These are phyloP conservation scores for Lasiodiplodia gonubiensis DNA, from an alignment of 2,329 filamentous ascomycete species.

Conservation along the genomic window DNA sequence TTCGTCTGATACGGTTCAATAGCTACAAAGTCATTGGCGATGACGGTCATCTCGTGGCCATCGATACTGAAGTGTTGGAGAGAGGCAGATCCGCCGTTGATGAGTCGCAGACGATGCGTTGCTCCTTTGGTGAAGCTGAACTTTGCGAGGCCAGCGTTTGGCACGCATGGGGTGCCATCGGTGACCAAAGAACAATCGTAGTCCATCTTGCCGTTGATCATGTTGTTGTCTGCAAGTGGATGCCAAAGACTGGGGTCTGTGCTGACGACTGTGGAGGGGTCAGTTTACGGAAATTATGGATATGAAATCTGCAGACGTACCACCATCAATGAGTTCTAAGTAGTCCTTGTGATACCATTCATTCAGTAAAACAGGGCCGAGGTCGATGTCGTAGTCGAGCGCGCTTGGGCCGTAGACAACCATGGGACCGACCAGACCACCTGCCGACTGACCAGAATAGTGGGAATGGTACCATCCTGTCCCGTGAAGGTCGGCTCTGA, in stretches of 20 bases:
- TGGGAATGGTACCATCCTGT: constrained; percentile 38
- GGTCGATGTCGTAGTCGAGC: constrained; percentile 36
- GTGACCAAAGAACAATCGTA: constrained; percentile 38
- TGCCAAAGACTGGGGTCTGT: constrained; percentile 10
- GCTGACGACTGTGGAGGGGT: constrained; percentile 27
- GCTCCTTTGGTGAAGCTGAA: constrained; percentile 50
- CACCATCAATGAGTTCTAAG: constrained; percentile 4
- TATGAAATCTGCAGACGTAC: neutral
- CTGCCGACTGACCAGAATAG: constrained; percentile 39
- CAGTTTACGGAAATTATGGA: neutral
- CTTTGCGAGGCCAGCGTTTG: constrained; percentile 35
- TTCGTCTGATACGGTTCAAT: constrained; percentile 49
- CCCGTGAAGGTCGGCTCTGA: constrained; percentile 41
- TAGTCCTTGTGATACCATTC: constrained; percentile 52
- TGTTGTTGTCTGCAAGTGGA: constrained; percentile 35
- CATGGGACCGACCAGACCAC: constrained; percentile 37
- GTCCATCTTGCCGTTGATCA: constrained; percentile 40
- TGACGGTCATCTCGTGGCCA: constrained; percentile 50
- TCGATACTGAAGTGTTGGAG: constrained; percentile 53
- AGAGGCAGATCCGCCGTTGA: constrained; percentile 50
- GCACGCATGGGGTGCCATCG: constrained; percentile 33
- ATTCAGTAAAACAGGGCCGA: constrained; percentile 36
- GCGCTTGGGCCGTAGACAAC: constrained; percentile 38
- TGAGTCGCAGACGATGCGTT: constrained; percentile 50
- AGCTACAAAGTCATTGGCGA: constrained; percentile 51